Evolutionary conservation across 2,329 filamentous ascomycete species (phyloP), one percentile per base, ranked within the genome.

Genomic region (Penicillium sp.): DNA sequence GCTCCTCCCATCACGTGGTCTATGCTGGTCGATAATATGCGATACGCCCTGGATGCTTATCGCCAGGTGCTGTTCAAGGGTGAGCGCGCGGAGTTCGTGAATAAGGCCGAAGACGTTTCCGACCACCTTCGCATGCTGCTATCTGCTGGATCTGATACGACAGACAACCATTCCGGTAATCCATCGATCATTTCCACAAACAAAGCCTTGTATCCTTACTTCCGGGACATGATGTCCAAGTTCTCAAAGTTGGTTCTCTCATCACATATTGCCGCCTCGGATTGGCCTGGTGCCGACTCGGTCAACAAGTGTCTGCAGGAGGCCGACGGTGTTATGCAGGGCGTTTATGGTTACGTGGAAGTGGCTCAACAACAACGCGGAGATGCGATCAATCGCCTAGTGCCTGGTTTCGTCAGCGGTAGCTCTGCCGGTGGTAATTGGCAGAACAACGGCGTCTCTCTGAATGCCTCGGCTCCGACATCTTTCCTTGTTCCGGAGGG

Each of bases 161-260:
- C 93, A 0, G 93, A 99, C 72, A 99, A 99, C 65, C 93, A 99
- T 69, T 97, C 93, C 16, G 93, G 93, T 35, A 95, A 97, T 60
- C 93, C 93, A 4, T 97, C 93, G n/a, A 96, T 99, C 63, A 99
- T 99, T 52, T 96, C 91, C 6, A 95, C 89, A 4, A 99, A 99
- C 76, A 97, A 97, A 70, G 88, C 90, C 0, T 77, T 99, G 13
- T 97, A 97, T 65, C 93, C 93, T 19, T 91, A 97, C 71, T 99
- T 99, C 72, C 81, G 93, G 46, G 93, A 97, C 67, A 97, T 97
- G 85, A 99, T 99, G 93, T 97, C 93, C 37, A 91, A 95, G 62
- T 99, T 99, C 69, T 97, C 93, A n/a, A 99, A 99, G 70, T 79
- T 99, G 9, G 93, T 99, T 37, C 85, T 99, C 41, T 99, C 93